Evolutionary conservation across 1,284 basidiomycete genomes (phyloP).

Genomic region (Apiotrichum porosum): DNA sequence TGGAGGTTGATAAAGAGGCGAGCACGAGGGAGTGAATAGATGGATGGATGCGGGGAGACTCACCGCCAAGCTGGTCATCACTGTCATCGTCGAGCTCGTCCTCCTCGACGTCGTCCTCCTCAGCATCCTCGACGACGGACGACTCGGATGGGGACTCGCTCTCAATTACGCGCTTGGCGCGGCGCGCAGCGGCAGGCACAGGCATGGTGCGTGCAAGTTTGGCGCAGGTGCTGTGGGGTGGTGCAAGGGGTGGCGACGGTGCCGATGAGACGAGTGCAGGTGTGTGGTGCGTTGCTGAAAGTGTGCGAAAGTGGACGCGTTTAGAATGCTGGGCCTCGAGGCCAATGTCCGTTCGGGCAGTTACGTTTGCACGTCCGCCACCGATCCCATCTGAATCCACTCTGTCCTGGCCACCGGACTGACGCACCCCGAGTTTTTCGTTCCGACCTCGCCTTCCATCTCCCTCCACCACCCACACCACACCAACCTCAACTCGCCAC

Average conservation of each 20-base stretch:
- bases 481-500: conserved; percentile 1
- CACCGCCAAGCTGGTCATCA: background rate
- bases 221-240: background rate
- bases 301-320: too few relatives aligned
- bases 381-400: too few relatives aligned
- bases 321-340: too few relatives aligned
- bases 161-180: conserved; percentile 25
- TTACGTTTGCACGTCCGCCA: too few relatives aligned
- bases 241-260: too few relatives aligned
- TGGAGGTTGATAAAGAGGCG: too few relatives aligned
- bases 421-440: background rate
- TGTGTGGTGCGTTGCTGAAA: too few relatives aligned
- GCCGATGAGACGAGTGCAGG: too few relatives aligned
- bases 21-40: too few relatives aligned
- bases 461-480: background rate
- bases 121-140: conserved; percentile 1
- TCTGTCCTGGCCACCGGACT: too few relatives aligned
- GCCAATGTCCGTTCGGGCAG: too few relatives aligned
- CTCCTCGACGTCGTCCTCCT: conserved; percentile 2
- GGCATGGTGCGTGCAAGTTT: conserved; percentile 4
- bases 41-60: too few relatives aligned
- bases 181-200: conserved; percentile 18
- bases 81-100: conserved; percentile 4
- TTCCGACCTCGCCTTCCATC: background rate
- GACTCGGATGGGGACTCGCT: conserved; percentile 9